Base-by-base conservation (phyloP, 257 asterid species). In the Thymus mandschuricus region DNA sequence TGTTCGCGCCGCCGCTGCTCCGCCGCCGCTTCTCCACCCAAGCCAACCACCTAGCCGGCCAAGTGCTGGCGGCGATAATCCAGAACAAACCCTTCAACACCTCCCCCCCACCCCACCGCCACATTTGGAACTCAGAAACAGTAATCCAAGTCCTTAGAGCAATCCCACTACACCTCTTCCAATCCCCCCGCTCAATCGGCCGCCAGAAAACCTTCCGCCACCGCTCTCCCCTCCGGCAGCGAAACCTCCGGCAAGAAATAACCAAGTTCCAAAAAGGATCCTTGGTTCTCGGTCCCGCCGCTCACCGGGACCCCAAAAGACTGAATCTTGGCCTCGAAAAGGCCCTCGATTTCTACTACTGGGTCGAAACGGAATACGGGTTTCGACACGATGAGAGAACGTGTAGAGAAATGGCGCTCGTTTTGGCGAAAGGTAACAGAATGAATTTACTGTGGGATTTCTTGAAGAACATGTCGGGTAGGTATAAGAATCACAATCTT, bases 401-500 rank as follows among this genome's bases (percentile, higher is more conserved):
- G 10, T 94, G 99, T 70, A 88, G 63, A 74, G 99, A 91, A 69
- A 89, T 94, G 99, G 96, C 93, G 7, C 80, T 89, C 45, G 90
- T 91, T 72, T 77, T 94, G 45, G 96, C 78, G 3, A 89, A 86
- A 79, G 99, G 98, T 56, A 82, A 83, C 52, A 48, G 88, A 70
- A 64, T 88, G 83, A 88, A 83, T 74, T 68, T 81, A 27, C 67
- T 94, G 15, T 88, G 92, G 95, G 96, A 87, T 68, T 94, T 91
- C 75, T 78, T 94, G 76, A 91, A 88, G 64, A 82, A 82, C 46
- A 89, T 91, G 96, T 94, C 98, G 0, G 82, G 81, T 44, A 83
- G 82, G 83, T 8, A 66, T 59, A 35, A 41, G 66, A 61, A 2
- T 8, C 61, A 44, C 54, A 82, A 71, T 75, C 87, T 91, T 41